Evolutionary conservation across 371 early-diverging fungal genomes (phyloP), one percentile per base, ranked within the genome.

Genomic region (Batrachochytrium dendrobatidis): DNA sequence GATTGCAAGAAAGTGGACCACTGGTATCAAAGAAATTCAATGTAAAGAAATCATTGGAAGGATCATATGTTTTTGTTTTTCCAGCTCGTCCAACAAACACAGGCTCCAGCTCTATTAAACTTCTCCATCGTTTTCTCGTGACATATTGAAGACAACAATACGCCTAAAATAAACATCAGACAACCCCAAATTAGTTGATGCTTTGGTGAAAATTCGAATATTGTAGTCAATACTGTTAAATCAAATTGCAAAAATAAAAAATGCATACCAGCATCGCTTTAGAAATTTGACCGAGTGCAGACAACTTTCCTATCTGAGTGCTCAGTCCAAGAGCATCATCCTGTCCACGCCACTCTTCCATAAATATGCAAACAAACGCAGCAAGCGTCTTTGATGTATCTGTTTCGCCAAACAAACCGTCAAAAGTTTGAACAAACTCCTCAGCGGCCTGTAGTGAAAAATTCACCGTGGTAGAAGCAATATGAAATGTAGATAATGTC

Each of bases 361-460:
- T 77, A 22, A 90, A 83, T 54, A 94, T 68, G 26, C 83, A 78
- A 33, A 93, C 78, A 45, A 94, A 82, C 3, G 91, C 86, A 0
- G 91, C 89, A 33, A 92, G 72, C 0, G 90, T 92, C 29, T 85
- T 80, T 20, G 92, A 91, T 0, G 94, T 91, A 62, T 93, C 92
- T 10, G 90, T 93, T 0, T 87, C 83, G 12, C 94, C 94, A 72
- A 94, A 92, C 2, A 95, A 69, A 0, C 91, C 92, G 69, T 94
- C 96, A 26, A 94, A 76, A n/a, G 92, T 66, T 1, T 86, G 81
- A 0, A 94, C 91, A 5, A 86, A 86, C 71, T 94, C 94, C 62
- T 93, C 92, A 2, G 91, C 90, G 50, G 24, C 29, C 45, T 30
- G 32, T 28, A 49, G 34, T 43, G 89, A 81, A 28, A 84, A 79